These are phyloP conservation scores for Pterocarpus macrocarpus DNA, from an alignment of 306 rosid species.

Conservation along the genomic window DNA sequence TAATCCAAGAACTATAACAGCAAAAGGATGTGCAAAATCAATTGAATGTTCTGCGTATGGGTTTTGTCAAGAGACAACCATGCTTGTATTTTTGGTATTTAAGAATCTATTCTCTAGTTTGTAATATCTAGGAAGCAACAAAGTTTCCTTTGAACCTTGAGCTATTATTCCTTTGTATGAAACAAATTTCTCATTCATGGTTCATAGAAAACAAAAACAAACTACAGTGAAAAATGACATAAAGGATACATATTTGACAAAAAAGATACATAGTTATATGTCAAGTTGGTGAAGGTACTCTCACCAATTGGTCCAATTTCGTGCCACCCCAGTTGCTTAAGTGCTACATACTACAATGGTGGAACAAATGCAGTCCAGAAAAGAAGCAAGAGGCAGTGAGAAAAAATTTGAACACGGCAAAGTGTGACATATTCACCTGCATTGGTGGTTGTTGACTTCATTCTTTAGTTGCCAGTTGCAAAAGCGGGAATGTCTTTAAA, in stretches of 20 bases:
- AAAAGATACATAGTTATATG: not conserved
- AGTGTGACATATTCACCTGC: not conserved
- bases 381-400: not conserved
- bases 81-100: not conserved
- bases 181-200: constrained; percentile 6
- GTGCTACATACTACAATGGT: not conserved
- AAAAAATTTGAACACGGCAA: not conserved
- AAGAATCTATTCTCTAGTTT: not conserved
- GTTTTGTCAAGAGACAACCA: not conserved
- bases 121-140: not conserved
- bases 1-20: not conserved
- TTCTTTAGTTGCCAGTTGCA: not conserved
- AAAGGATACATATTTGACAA: not conserved
- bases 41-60: not conserved
- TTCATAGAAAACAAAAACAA: not conserved
- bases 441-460: too few relatives aligned
- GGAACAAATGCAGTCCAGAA: not conserved
- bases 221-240: not conserved
- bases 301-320: constrained; percentile 2
- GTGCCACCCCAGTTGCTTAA: not conserved
- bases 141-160: not conserved
- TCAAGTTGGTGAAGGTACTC: not conserved
- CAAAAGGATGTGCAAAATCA: not conserved
- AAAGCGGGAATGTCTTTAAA: constrained; percentile 42
- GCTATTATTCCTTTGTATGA: not conserved